Conservation (phyloP, 2,329 filamentous ascomycete species). For the Fusarium citri region DNA sequence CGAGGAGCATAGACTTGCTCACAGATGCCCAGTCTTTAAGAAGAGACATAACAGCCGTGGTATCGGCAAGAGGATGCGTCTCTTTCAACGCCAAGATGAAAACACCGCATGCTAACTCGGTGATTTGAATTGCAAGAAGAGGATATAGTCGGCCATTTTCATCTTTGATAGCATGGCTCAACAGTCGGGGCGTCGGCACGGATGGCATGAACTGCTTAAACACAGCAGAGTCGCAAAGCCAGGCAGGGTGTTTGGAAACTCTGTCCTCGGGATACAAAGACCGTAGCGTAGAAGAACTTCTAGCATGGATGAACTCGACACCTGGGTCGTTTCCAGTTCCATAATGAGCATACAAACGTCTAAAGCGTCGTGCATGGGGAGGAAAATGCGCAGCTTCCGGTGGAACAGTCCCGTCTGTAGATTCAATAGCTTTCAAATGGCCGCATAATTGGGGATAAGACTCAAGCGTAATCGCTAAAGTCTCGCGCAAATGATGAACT, state of each 20-base stretch:
- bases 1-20: neutral
- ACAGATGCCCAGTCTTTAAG: slow-evolving; percentile 41
- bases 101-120: slow-evolving; percentile 36
- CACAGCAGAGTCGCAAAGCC: slow-evolving; percentile 13
- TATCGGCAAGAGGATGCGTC: slow-evolving; percentile 43
- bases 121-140: slow-evolving; percentile 39
- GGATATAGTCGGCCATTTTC: neutral
- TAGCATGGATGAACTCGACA: slow-evolving; percentile 32
- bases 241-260: slow-evolving; percentile 5
- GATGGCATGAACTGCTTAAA: slow-evolving; percentile 25
- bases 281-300: slow-evolving; percentile 18
- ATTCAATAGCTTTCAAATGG: slow-evolving; percentile 25
- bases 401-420: slow-evolving; percentile 10
- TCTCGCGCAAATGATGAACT: slow-evolving; percentile 10
- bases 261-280: slow-evolving; percentile 24
- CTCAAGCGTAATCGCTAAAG: slow-evolving; percentile 19
- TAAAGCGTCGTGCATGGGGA: slow-evolving; percentile 35
- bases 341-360: slow-evolving; percentile 38
- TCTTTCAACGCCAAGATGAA: slow-evolving; percentile 36
- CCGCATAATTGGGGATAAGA: slow-evolving; percentile 41
- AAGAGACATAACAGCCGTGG: slow-evolving; percentile 32
- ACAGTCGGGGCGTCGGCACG: neutral
- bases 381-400: slow-evolving; percentile 29
- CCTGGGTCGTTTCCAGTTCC: slow-evolving; percentile 34
- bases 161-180: neutral